Evolutionary conservation across 805 yeast genomes (phyloP).

Genomic region (Candida boleticola): DNA sequence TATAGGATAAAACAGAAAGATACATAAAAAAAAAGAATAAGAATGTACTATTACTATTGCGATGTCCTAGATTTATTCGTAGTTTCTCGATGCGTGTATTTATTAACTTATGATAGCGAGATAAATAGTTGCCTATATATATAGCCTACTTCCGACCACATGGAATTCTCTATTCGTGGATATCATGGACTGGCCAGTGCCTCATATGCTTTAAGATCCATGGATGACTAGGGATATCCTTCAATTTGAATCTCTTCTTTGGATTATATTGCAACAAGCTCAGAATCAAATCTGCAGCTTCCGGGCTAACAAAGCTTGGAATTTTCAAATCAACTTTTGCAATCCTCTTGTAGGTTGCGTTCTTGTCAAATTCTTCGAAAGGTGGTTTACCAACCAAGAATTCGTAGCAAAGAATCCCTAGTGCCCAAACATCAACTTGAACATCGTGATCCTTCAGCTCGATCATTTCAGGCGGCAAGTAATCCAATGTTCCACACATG

Average conservation of each 20-base stretch:
- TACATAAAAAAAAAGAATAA: not conserved
- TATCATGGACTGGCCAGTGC: conserved; percentile 48
- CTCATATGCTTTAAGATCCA: conserved; percentile 74
- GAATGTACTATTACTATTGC: too few species aligned
- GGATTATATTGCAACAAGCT: conserved; percentile 69
- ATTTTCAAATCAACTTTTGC: conserved; percentile 71
- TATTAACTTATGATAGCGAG: too few species aligned
- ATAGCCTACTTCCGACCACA: too few species aligned
- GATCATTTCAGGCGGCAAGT: conserved; percentile 93
- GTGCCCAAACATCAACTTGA: conserved; percentile 87
- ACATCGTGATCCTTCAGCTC: conserved; percentile 76
- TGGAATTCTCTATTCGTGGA: not conserved
- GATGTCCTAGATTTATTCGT: too few species aligned
- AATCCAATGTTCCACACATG: conserved; percentile 93
- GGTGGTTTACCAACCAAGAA: conserved; percentile 88
- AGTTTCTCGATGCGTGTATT: too few species aligned
- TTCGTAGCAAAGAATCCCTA: conserved; percentile 85
- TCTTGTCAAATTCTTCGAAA: conserved; percentile 78
- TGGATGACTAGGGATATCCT: conserved; percentile 69
- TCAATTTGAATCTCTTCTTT: conserved; percentile 56
- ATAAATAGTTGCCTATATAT: too few species aligned
- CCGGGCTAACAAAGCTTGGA: conserved; percentile 66
- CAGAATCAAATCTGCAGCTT: conserved; percentile 73
- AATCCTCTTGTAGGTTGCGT: conserved; percentile 77
- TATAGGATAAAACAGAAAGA: not conserved